These are phyloP conservation scores for Leccinellum albellum DNA, from an alignment of 768 basidiomycete species.

Conservation along the genomic window DNA sequence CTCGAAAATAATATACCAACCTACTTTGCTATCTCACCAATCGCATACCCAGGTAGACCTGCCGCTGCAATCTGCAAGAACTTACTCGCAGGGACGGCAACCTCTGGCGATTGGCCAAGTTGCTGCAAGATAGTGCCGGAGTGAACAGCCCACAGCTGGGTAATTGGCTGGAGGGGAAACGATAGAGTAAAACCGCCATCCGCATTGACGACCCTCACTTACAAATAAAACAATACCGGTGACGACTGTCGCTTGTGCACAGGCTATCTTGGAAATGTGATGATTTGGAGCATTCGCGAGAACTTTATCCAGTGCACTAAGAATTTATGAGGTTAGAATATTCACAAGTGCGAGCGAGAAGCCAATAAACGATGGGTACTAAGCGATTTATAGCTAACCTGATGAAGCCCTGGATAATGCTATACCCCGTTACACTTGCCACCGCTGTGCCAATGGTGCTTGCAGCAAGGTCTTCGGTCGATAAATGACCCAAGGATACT, in stretches of 20 bases:
- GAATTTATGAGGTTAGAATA: slow-evolving; percentile 10
- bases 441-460: slow-evolving; percentile 41
- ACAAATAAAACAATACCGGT: slow-evolving; percentile 25
- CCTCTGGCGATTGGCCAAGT: slow-evolving; percentile 35
- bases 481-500: slow-evolving; percentile 51
- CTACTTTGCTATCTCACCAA: slow-evolving; percentile 40
- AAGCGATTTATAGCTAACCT: slow-evolving; percentile 33
- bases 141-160: slow-evolving; percentile 17
- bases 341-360: neutral
- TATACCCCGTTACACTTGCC: slow-evolving; percentile 40
- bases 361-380: neutral
- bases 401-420: slow-evolving; percentile 36
- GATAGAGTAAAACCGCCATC: neutral
- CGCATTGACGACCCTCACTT: neutral
- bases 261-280: slow-evolving; percentile 15
- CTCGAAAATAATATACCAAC: neutral
- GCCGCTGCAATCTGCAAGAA: slow-evolving; percentile 39
- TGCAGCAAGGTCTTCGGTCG: slow-evolving; percentile 50
- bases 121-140: slow-evolving; percentile 37
- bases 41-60: slow-evolving; percentile 46
- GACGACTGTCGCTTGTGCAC: slow-evolving; percentile 18
- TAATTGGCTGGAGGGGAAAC: slow-evolving; percentile 19
- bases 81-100: slow-evolving; percentile 36
- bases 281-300: slow-evolving; percentile 12
- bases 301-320: slow-evolving; percentile 20